Conservation (phyloP, 2,329 filamentous ascomycete species). For the Fusarium sp. region DNA sequence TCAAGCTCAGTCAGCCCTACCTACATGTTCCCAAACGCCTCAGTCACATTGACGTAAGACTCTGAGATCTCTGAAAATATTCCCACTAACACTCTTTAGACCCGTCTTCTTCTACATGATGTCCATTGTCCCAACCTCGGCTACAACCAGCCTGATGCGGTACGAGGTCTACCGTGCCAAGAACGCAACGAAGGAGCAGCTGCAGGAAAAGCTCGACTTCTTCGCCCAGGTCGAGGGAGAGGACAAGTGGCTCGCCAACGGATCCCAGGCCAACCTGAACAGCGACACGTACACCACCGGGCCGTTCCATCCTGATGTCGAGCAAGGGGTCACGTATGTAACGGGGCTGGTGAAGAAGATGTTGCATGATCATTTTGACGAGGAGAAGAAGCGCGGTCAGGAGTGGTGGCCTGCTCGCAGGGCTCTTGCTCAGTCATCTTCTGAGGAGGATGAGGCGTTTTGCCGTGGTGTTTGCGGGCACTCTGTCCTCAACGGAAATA, state of each 20-base stretch:
- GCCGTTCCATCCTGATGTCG: conserved; percentile 69
- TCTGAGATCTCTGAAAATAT: background rate
- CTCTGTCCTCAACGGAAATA: background rate
- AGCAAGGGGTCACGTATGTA: conserved; percentile 55
- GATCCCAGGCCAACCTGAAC: conserved; percentile 70
- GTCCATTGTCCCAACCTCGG: conserved; percentile 66
- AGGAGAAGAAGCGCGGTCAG: conserved; percentile 9
- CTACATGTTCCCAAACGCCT: conserved; percentile 63
- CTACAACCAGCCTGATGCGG: conserved; percentile 64
- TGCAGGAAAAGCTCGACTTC: conserved; percentile 66
- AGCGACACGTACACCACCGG: conserved; percentile 71
- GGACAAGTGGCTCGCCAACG: conserved; percentile 71
- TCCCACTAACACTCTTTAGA: conserved; percentile 43
- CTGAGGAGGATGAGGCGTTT: conserved; percentile 11
- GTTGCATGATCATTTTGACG: conserved; percentile 8
- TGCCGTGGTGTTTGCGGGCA: conserved; percentile 12
- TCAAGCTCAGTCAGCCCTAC: conserved; percentile 57
- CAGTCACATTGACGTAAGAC: conserved; percentile 60
- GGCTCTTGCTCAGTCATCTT: background rate
- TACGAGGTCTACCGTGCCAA: conserved; percentile 73
- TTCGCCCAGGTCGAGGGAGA: conserved; percentile 73
- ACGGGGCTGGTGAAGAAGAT: conserved; percentile 7
- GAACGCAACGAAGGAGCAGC: conserved; percentile 66
- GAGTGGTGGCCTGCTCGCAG: conserved; percentile 21
- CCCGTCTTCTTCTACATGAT: conserved; percentile 72